These are phyloP conservation scores for Suhomyces atakaporum DNA, from an alignment of 1,139 yeast species.

Conservation along the genomic window DNA sequence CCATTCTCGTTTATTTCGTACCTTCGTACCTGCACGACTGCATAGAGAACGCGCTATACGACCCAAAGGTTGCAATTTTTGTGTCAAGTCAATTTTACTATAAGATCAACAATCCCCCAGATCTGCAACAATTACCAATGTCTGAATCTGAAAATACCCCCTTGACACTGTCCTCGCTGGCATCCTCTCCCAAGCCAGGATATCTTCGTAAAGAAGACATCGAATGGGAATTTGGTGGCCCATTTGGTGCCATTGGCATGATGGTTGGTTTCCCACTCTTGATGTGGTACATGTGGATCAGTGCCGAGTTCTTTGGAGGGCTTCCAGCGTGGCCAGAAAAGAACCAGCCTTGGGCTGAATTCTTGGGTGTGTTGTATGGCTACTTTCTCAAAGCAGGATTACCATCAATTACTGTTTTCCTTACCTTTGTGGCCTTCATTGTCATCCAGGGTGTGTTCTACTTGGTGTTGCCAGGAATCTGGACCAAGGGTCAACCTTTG, in stretches of 20 bases:
- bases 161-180: too few relatives aligned
- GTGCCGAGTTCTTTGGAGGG: conserved; percentile 79
- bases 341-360: conserved; percentile 60
- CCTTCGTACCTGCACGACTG: too few relatives aligned
- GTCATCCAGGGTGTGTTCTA: conserved; percentile 73
- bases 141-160: conserved; percentile 5
- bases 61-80: too few relatives aligned
- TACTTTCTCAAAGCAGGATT: conserved; percentile 58
- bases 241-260: conserved; percentile 91
- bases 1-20: not conserved
- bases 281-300: conserved; percentile 97
- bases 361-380: conserved; percentile 46
- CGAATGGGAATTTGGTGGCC: conserved; percentile 93
- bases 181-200: conserved; percentile 20
- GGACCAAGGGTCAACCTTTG: conserved; percentile 94
- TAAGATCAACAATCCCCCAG: too few relatives aligned
- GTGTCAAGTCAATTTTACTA: too few relatives aligned
- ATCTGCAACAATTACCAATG: too few relatives aligned
- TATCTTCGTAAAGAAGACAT: conserved; percentile 41
- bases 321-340: conserved; percentile 65
- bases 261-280: conserved; percentile 86
- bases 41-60: too few relatives aligned
- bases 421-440: conserved; percentile 69
- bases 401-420: conserved; percentile 70
- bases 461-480: conserved; percentile 87